Evolutionary conservation across 2,329 filamentous ascomycete genomes (phyloP), one percentile per base, ranked within the genome.

Genomic region (Penicillium palitans): DNA sequence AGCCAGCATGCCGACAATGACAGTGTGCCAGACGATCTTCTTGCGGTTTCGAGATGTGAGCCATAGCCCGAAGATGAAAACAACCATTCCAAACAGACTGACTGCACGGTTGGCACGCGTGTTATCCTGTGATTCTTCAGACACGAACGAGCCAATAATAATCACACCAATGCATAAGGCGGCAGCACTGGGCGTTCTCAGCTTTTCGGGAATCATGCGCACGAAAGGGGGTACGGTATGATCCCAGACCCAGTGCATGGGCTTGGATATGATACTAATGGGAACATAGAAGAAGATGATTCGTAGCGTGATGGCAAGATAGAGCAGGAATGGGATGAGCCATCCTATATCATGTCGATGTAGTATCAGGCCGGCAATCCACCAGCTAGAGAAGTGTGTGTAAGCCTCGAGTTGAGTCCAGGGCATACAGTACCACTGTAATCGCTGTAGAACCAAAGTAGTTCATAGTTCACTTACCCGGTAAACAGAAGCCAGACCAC

Each of bases 1-100:
- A 12, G 88, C 81, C 42, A 96, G 80, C 88, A 96, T 95, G 60
- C 93, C 93, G 39, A 90, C 90, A 60, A 96, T 90, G 66, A 97
- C 89, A 1, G 90, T 90, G 69, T 90, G 88, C 88, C 88, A 92
- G 31, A 74, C 62, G 49, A 80, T 78, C 63, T 76, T 80, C 65
- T 77, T 85, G 65, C 89, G 84, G 73, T 92, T 82, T 58, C 80
- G 83, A 41, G 91, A 96, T 0, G 90, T 95, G 15, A 71, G 69
- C 76, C 84, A 95, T 65, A 96, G 85, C 1, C 74, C 57, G 57
- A 76, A 78, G 64, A 96, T 79, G 74, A 93, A 88, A 56, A 96
- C 83, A 4, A 83, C 66, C 19, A 96, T 80, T 25, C 93, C 92
- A 60, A 95, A 89, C 13, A 96, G 79, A 67, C 90, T 93, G 63